Base-by-base conservation (phyloP, 148 eudicot species). In the Arbutus unedo region DNA sequence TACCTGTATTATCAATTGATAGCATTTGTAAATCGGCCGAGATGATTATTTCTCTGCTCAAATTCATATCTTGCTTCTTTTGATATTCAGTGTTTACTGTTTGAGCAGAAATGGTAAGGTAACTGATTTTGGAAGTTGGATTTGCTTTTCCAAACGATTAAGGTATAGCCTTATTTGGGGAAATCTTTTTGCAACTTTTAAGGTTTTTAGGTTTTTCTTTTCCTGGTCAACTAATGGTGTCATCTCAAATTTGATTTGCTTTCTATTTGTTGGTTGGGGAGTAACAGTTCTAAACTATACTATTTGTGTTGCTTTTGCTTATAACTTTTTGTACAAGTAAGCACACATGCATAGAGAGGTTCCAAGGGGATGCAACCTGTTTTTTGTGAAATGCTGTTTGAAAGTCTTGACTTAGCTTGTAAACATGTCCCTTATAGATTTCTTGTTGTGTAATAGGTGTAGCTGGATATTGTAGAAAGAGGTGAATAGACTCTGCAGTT, bases 361-460 rank as follows among this genome's bases (percentile, higher is more conserved):
- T 59, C 66, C 66, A 59, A n/a, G 68, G 68, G 68, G 38, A 31
- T 25, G 71, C 71, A 66, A 66, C 71, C 71, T 66, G 6, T 9
- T 25, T 66, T 66, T 66, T 23, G 71, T 25, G 38, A 18, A 64
- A 64, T 3, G 70, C 70, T 3, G 70, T 14, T 21, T 25, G 71
- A 66, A 66, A 31, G 38, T 31, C 0, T 77, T 77, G 48, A 77
- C 10, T 55, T 21, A 45, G 38, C 43, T 43, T 60, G 3, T 60
- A 60, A 44, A 21, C 31, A 3, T n/a, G 53, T 80, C 25, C 0
- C 62, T 79, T 64, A 25, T 31, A 15, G 5, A 31, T 68, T 47
- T 54, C 38, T 51, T 47, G 45, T 79, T 71, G 49, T 67, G 6
- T 74, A 25, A 25, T 49, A 66, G 82, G 49, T 15, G 76, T 62